Conservation (phyloP, 345 rosid species). For the Gossypium longicalyx region DNA sequence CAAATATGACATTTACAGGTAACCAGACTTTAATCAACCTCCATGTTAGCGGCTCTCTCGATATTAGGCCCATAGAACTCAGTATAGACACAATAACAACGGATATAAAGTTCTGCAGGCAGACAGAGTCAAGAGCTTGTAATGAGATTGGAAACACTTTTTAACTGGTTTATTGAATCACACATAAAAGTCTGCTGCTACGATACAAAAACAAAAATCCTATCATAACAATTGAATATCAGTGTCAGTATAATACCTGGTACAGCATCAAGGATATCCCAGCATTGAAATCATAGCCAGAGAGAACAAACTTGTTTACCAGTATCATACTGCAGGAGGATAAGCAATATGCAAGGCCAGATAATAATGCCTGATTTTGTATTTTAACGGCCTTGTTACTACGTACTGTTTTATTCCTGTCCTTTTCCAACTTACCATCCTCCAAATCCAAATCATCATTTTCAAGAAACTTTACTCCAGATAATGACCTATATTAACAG, state of each 20-base stretch:
- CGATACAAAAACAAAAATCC: background rate
- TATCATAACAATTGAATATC: background rate
- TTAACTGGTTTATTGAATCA: background rate
- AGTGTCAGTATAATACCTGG: constrained; percentile 52
- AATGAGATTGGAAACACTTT: constrained; percentile 6
- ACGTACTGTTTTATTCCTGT: constrained; percentile 46
- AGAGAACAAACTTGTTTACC: constrained; percentile 90
- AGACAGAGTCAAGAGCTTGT: constrained; percentile 14
- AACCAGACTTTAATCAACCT: constrained; percentile 87
- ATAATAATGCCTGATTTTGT: constrained; percentile 72
- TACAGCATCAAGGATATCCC: constrained; percentile 92
- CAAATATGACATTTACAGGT: constrained; percentile 92
- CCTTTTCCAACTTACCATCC: constrained; percentile 64
- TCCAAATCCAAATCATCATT: constrained; percentile 70
- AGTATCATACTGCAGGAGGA: constrained; percentile 98
- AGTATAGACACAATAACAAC: constrained; percentile 68
- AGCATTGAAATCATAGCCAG: constrained; percentile 88
- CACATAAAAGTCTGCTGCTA: background rate
- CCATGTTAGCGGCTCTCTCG: constrained; percentile 86
- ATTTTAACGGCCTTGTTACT: constrained; percentile 38
- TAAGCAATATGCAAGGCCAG: constrained; percentile 88
- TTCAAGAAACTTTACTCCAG: constrained; percentile 53
- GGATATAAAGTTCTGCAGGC: constrained; percentile 82
- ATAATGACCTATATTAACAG: constrained; percentile 38
- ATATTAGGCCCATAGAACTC: constrained; percentile 64